phyloP scores from a whole-genome alignment of 148 eudicot genomes.

The Amaranthus cruentus region DNA sequence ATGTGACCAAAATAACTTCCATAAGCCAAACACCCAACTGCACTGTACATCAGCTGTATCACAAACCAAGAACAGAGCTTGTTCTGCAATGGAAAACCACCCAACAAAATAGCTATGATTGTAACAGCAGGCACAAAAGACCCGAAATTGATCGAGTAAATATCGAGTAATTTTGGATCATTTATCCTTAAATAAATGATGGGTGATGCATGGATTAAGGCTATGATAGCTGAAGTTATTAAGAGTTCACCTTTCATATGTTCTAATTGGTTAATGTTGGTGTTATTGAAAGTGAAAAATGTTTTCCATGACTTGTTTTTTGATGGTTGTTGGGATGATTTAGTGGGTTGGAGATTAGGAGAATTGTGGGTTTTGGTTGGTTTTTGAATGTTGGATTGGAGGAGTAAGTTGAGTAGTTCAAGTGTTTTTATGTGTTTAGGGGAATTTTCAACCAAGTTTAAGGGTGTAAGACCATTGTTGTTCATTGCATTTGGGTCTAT shows the following conservation, averaged over 20 bases:
- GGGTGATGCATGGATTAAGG: constrained; percentile 18
- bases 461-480: constrained; percentile 29
- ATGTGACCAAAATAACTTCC: constrained; percentile 16
- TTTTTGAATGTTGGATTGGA: constrained; percentile 15
- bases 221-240: constrained; percentile 20
- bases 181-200: constrained; percentile 14
- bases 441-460: constrained; percentile 35
- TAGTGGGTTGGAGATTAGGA: background rate
- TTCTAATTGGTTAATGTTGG: constrained; percentile 6
- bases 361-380: no score
- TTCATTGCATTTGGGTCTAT: constrained; percentile 23
- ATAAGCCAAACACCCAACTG: constrained; percentile 20
- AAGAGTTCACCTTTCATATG: constrained; percentile 23
- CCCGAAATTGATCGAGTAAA: background rate
- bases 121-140: constrained; percentile 23
- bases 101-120: constrained; percentile 16
- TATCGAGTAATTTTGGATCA: constrained; percentile 2
- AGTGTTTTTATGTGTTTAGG: constrained; percentile 36
- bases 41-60: constrained; percentile 28
- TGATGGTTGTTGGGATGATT: background rate
- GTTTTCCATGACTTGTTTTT: constrained; percentile 22
- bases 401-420: constrained; percentile 28
- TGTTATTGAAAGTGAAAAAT: constrained; percentile 21
- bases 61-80: constrained; percentile 28
- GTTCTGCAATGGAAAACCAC: constrained; percentile 31